Base-by-base conservation (phyloP, 1,284 basidiomycete genomes). In the Fistulina hepatica region DNA sequence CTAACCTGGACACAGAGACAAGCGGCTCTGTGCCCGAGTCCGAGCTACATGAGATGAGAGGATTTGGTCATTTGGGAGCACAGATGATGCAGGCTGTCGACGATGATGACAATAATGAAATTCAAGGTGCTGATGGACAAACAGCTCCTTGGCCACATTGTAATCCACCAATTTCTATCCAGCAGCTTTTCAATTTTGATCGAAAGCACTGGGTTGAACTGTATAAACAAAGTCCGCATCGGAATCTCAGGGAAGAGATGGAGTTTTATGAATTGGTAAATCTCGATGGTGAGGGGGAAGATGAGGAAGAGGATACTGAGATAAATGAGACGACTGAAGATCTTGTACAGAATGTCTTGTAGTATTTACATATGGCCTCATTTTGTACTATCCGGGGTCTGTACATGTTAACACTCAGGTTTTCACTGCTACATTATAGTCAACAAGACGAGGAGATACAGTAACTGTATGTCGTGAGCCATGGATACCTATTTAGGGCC, bases 201-300 rank as follows among this genome's bases (percentile, higher is more conserved):
- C 12, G 24, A 12, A 24, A 15, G 12, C 13, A 30, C 12, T 42
- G 40, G 36, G 21, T 39, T 15, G 23, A 16, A n/a, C 8, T 13
- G 7, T 39, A 17, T 23, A 21, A 39, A 15, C 12, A 15, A 6
- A 21, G 7, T 5, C 19, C 36, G 6, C 25, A 21, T 7, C 19
- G 27, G 12, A 40, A 12, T 27, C 33, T 38, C 22, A 28, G 34
- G 16, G 40, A 42, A 15, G 40, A 42, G 22, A 21, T 42, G n/a
- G 40, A 39, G 15, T 22, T 42, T n/a, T 37, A 42, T 39, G 36
- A 39, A 11, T 21, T 42, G 21, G 21, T 42, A 13, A 28, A 42
- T 30, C 25, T 39, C 12, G 40, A 42, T 42, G 40, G 26, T 3
- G 36, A 30, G 12, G 40, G 40, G 20, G 36, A 37, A 21, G 13